Evolutionary conservation across 768 basidiomycete species (phyloP).

Genomic region (Coprinopsis cinerea): DNA sequence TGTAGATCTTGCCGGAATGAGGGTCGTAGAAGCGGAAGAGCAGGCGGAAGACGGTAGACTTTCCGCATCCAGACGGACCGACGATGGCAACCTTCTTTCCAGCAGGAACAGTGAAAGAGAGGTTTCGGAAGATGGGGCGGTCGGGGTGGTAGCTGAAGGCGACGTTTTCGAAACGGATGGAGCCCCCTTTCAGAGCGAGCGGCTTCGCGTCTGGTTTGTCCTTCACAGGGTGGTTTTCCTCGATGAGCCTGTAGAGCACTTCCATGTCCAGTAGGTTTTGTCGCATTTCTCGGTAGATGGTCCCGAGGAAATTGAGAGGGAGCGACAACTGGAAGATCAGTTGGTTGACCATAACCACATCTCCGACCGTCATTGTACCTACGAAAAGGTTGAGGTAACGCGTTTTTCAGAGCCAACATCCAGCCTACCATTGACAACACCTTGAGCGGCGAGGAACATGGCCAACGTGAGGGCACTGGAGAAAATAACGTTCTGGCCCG

Average conservation of each 20-base stretch:
- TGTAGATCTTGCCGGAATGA: constrained; percentile 66
- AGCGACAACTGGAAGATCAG: constrained; percentile 95
- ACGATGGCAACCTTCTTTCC: constrained; percentile 98
- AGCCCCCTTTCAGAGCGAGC: constrained; percentile 68
- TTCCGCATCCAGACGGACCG: constrained; percentile 95
- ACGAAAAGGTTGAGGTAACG: constrained; percentile 38
- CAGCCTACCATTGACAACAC: constrained; percentile 76
- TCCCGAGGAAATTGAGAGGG: constrained; percentile 94
- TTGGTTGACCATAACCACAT: constrained; percentile 99
- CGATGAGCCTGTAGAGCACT: constrained; percentile 82
- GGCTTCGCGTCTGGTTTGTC: constrained; percentile 66
- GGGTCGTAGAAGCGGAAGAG: constrained; percentile 95
- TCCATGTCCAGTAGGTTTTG: constrained; percentile 99
- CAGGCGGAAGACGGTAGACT: constrained; percentile 93
- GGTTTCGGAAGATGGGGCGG: constrained; percentile 83
- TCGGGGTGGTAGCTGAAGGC: constrained; percentile 88
- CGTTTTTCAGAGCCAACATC: neutral
- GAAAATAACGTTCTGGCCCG: constrained; percentile 96
- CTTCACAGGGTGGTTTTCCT: constrained; percentile 72
- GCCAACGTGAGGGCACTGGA: constrained; percentile 88
- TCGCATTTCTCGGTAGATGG: constrained; percentile 94
- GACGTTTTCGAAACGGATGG: constrained; percentile 90
- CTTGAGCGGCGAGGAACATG: constrained; percentile 96
- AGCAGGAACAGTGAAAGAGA: constrained; percentile 89
- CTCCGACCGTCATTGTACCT: constrained; percentile 90